These are phyloP conservation scores for Syzygium syzygioides DNA, from an alignment of 441 rosid genomes.

Conservation along the genomic window DNA sequence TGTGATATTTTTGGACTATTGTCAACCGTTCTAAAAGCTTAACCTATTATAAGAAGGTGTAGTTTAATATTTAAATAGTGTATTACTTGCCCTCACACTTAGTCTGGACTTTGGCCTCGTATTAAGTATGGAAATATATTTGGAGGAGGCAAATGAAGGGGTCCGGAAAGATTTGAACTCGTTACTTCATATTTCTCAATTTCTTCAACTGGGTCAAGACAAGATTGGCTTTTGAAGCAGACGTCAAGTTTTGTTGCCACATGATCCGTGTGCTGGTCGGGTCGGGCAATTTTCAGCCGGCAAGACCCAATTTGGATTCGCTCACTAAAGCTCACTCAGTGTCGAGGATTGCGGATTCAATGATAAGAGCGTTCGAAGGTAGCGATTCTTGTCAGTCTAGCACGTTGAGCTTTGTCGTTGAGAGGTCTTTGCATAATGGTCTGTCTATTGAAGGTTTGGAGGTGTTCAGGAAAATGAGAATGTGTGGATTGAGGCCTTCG, in stretches of 20 bases:
- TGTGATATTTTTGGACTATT: too few relatives aligned
- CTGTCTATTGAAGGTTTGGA: conserved; percentile 34
- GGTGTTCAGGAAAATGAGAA: conserved; percentile 32
- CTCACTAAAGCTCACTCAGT: conserved; percentile 27
- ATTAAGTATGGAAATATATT: too few relatives aligned
- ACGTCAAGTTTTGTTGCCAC: conserved; percentile 43
- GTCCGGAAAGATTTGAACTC: conserved; percentile 14
- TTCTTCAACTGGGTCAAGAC: conserved; percentile 57
- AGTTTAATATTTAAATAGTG: background rate
- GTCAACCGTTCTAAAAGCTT: too few relatives aligned
- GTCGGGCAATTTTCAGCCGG: conserved; percentile 21
- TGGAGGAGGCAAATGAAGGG: background rate
- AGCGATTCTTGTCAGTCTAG: conserved; percentile 16
- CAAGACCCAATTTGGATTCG: conserved; percentile 26
- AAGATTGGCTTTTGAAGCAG: conserved; percentile 45
- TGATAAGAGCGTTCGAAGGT: conserved; percentile 41
- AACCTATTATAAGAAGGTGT: too few relatives aligned
- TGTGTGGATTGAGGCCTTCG: conserved; percentile 29
- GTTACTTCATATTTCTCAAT: conserved; percentile 22
- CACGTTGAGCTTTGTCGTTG: conserved; percentile 37
- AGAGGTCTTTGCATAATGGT: conserved; percentile 34
- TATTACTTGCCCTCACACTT: background rate
- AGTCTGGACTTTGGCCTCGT: background rate
- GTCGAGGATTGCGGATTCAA: conserved; percentile 22
- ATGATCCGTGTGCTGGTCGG: conserved; percentile 24